These are phyloP conservation scores for Xylaria digitata DNA, from an alignment of 2,329 filamentous ascomycete genomes.

Conservation along the genomic window DNA sequence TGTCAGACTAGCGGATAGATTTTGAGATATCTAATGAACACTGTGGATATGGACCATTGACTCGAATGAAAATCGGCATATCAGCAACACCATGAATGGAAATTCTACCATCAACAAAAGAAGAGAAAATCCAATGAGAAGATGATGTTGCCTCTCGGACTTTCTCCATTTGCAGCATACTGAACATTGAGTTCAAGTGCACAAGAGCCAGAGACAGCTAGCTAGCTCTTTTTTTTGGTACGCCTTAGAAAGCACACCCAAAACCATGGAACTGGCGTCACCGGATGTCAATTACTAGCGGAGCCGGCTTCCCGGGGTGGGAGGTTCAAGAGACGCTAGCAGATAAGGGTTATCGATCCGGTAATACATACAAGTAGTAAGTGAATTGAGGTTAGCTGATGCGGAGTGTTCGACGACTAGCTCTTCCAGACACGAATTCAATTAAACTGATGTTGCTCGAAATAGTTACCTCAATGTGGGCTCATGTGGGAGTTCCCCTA, in stretches of 20 bases:
- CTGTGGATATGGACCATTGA: not conserved
- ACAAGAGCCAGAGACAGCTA: constrained; percentile 8
- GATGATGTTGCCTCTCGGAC: constrained; percentile 9
- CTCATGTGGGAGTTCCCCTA: constrained; percentile 31
- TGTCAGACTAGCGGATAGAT: not conserved
- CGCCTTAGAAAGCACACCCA: constrained; percentile 7
- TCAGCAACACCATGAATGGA: constrained; percentile 1
- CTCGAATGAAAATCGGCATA: constrained; percentile 12
- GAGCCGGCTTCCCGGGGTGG: constrained; percentile 6
- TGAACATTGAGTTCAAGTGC: not conserved
- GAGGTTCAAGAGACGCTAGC: constrained; percentile 3
- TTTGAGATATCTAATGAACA: constrained; percentile 6
- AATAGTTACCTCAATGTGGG: constrained; percentile 32
- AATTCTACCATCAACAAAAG: constrained; percentile 20
- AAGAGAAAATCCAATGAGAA: not conserved
- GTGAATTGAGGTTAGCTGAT: constrained; percentile 23
- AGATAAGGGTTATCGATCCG: not conserved
- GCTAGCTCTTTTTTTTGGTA: not conserved
- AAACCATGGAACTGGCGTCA: constrained; percentile 18
- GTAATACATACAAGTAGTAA: not conserved
- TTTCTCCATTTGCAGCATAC: too few species aligned
- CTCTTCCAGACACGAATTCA: constrained; percentile 1
- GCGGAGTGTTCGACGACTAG: not conserved
- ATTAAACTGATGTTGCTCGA: constrained; percentile 22
- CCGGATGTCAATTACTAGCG: constrained; percentile 15